These are phyloP conservation scores for Acanthamoeba triangularis DNA, from an alignment of 208 protist species.

Conservation along the genomic window DNA sequence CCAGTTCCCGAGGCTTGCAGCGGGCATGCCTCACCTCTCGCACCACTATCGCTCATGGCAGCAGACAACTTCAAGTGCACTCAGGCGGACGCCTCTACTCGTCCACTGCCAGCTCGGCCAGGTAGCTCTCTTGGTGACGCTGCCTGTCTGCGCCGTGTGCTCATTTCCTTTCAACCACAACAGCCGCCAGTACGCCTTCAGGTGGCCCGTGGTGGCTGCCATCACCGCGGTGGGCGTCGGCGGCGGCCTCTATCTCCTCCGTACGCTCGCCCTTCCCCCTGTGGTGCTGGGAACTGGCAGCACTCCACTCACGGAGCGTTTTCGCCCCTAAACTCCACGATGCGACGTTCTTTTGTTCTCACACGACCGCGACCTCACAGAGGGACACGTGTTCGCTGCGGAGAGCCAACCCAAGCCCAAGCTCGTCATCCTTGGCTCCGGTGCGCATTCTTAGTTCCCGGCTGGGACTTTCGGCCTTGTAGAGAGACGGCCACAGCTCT, in stretches of 20 bases:
- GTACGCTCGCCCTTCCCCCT: background rate
- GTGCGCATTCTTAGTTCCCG: background rate
- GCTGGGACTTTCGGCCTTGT: background rate
- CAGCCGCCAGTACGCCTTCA: background rate
- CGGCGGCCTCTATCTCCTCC: slow-evolving; percentile 31
- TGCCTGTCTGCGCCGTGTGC: background rate
- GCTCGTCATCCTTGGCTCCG: slow-evolving; percentile 51
- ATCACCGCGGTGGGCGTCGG: slow-evolving; percentile 7
- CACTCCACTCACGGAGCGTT: background rate
- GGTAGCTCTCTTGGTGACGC: background rate
- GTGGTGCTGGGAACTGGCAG: background rate
- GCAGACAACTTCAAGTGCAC: background rate
- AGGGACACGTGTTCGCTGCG: slow-evolving; percentile 48
- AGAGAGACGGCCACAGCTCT: background rate
- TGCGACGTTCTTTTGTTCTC: background rate
- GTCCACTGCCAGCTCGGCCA: background rate
- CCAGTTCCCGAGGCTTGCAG: background rate
- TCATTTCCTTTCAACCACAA: background rate
- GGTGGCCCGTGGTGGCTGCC: slow-evolving; percentile 35
- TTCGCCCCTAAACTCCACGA: background rate
- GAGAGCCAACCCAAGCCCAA: slow-evolving; percentile 42
- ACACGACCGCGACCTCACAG: slow-evolving; percentile 22
- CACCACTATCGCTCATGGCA: background rate
- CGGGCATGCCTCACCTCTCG: background rate
- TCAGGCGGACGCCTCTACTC: background rate